A percentile compares a stretch with the other conserved stretches of the same genome.
Conservation (phyloP, 2,329 filamentous ascomycete genomes). For the Pestalotiopsis sp. region DNA sequence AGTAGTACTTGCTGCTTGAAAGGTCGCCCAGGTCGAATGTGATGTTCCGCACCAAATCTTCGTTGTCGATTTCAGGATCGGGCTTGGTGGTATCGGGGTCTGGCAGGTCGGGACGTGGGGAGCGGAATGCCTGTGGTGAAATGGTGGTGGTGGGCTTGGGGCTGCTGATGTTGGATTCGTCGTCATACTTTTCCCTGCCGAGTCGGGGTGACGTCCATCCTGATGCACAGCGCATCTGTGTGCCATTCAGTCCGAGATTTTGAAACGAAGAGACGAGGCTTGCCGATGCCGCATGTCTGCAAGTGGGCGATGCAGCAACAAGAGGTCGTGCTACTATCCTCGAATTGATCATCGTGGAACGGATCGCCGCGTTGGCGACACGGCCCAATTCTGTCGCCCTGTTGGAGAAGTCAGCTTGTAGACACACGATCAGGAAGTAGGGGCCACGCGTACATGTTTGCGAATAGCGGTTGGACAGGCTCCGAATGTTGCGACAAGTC, state of each 20-base stretch:
- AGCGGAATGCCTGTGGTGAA: neutral
- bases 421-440: neutral
- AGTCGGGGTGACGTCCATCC: constrained; percentile 19
- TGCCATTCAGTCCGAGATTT: constrained; percentile 6
- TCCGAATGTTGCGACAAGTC: neutral
- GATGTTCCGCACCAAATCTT: neutral
- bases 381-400: constrained; percentile 18
- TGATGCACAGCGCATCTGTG: constrained; percentile 19
- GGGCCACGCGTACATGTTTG: constrained; percentile 13
- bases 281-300: neutral
- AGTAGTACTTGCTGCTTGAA: constrained; percentile 16
- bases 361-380: constrained; percentile 17
- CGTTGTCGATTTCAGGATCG: neutral
- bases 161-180: constrained; percentile 12
- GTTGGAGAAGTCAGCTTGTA: neutral
- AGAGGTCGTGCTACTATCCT: neutral
- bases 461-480: neutral
- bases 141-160: constrained; percentile 4
- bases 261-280: constrained; percentile 1
- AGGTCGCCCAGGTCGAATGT: constrained; percentile 17
- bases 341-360: constrained; percentile 3
- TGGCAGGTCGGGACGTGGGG: neutral
- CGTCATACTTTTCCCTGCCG: neutral
- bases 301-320: neutral
- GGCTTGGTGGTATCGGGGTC: neutral